Evolutionary conservation across 306 rosid species (phyloP), one percentile per base, ranked within the genome.

Genomic region (Vicia faba): DNA sequence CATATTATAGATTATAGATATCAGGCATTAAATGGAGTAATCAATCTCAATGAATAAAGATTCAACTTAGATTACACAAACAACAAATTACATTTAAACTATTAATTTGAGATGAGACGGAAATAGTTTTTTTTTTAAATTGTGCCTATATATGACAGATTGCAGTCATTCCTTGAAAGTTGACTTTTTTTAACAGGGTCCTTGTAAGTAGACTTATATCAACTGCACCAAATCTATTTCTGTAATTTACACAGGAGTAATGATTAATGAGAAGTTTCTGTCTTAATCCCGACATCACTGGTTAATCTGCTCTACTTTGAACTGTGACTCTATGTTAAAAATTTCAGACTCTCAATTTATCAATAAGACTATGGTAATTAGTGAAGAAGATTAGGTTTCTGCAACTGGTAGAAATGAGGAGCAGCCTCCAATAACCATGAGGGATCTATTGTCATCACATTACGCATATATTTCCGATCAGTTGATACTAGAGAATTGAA

Each of bases 391-490:
- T 78, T 69, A 40, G 76, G 86, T 25, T 74, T 81, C 44, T 83
- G 89, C 49, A 76, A 69, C 74, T 86, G 85, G 87, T 89, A 89
- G 80, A 89, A 92, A 76, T 89, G 98, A 14, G 96, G 96, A 50
- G 96, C 98, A 49, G 82, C 93, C 75, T 87, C 98, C 44, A 75
- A 59, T 46, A 92, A 80, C 84, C 93, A 87, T 6, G 96, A 85
- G 9, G 87, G 93, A 57, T 92, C 98, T 15, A 92, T 80, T 44
- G 91, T 64, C 69, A 83, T 80, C 35, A 92, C 96, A 71, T 92
- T 92, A 19, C 98, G 93, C 93, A 89, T 84, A 80, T 92, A 92
- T 53, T 89, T 96, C 48, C 84, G 70, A 64, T 92, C 96, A 20
- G 98, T 92, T 23, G 93, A 92, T 54, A 92, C 96, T 7, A 89